Base-by-base conservation (phyloP, 1,284 basidiomycete species). In the Pholiota adiposa region DNA sequence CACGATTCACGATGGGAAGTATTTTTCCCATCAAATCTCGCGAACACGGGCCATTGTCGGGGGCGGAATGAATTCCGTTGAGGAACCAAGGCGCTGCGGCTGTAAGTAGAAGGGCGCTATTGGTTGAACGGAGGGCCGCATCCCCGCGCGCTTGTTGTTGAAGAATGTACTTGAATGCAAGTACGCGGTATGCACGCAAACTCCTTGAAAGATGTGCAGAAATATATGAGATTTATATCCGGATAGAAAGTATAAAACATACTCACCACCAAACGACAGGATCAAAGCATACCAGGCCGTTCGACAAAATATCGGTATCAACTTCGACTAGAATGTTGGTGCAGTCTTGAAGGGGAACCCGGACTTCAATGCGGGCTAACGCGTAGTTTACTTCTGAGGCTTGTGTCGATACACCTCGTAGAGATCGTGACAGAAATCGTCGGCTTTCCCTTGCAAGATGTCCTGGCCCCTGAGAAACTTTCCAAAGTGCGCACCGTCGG, bases 311-410 rank as follows among this genome's bases (percentile, higher is more conserved):
- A 12, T 65, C 54, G 29, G 67, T 14, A 1, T 63, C 16, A 9
- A 62, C 5, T 1, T 63, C 16, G 7, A 62, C 5, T 1, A 72
- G 58, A 0, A 58, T 59, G 0, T 38, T 1, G 2, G n/a, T n/a
- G 31, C 52, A 21, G 65, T 67, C 19, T 61, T 49, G 5, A 38
- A 66, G 7, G 2, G 71, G 71, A 11, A 73, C 67, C 1, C 68
- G 64, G 1, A 69, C 51, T 51, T 72, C 69, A 9, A 70, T 29
- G 4, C 69, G 67, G 4, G 66, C 65, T 16, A 58, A 63, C 11
- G 65, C 66, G 5, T 59, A n/a, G 19, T 64, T 68, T 2, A 36
- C 21, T 0, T n/a, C 16, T 1, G 11, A 12, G 1, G 67, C 66
- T 4, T 43, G 29, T 43, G 29, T 16, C 53, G 12, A 40, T 69